Percentiles rank a stretch among this genome's conserved stretches.
Evolutionary conservation across 805 yeast genomes (phyloP).

Genomic region (Hanseniaspora vineae): DNA sequence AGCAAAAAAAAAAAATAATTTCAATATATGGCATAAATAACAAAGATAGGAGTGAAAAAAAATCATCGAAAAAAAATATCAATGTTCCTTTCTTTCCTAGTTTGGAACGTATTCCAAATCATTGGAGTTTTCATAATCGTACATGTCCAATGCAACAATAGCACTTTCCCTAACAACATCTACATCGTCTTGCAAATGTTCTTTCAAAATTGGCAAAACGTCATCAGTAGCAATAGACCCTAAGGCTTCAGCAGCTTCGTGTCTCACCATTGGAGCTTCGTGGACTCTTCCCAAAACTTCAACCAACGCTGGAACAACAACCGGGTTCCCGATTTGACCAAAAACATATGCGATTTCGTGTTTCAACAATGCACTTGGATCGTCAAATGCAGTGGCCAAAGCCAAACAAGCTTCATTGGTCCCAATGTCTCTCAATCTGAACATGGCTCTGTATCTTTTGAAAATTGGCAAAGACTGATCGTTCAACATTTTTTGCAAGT

Average conservation of each 20-base stretch:
- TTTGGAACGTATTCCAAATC: conserved; percentile 58
- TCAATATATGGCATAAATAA: too few relatives aligned
- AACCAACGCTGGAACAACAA: conserved; percentile 75
- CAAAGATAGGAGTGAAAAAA: too few relatives aligned
- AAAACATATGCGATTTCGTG: conserved; percentile 98
- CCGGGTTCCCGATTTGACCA: conserved; percentile 93
- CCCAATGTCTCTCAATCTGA: conserved; percentile 89
- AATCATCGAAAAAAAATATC: too few relatives aligned
- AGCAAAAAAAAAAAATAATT: too few relatives aligned
- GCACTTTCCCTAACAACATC: conserved; percentile 94
- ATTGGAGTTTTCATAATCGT: conserved; percentile 80
- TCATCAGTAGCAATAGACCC: conserved; percentile 96
- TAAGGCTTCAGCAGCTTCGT: conserved; percentile 98
- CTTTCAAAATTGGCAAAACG: conserved; percentile 74
- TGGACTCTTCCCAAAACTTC: conserved; percentile 61
- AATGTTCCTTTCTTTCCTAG: not conserved
- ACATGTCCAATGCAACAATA: conserved; percentile 95
- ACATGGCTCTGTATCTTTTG: conserved; percentile 97
- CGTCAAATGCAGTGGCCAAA: conserved; percentile 78
- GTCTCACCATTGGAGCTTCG: conserved; percentile 98
- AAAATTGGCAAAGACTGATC: conserved; percentile 70
- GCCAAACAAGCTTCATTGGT: conserved; percentile 89
- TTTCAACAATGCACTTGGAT: conserved; percentile 85
- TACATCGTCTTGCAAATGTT: conserved; percentile 69
- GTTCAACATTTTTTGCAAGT: conserved; percentile 56